Conservation (phyloP, 768 basidiomycete genomes). For the Lentinula edodes region DNA sequence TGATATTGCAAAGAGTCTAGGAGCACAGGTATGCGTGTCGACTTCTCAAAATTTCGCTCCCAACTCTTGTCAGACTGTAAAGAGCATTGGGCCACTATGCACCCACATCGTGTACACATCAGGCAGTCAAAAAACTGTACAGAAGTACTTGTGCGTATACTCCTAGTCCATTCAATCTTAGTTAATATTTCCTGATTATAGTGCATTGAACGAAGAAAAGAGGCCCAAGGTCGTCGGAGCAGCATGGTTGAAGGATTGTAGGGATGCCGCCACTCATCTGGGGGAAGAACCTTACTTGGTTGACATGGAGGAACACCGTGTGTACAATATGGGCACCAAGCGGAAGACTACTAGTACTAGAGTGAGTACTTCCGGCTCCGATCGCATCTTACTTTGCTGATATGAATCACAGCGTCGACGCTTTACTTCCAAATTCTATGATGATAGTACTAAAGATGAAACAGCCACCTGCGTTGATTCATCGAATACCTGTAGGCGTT, state of each 20-base stretch:
- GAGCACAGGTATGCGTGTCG: not conserved
- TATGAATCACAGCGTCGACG: too few species aligned
- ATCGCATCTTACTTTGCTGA: too few species aligned
- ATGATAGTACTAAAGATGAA: too few species aligned
- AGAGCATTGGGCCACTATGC: not conserved
- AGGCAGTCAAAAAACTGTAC: not conserved
- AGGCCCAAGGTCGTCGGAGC: not conserved
- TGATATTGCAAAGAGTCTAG: not conserved
- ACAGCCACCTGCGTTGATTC: too few species aligned
- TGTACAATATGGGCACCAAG: too few species aligned
- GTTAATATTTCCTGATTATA: not conserved
- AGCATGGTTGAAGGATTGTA: not conserved
- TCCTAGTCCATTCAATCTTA: not conserved
- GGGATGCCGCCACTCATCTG: not conserved
- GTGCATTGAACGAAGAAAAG: not conserved
- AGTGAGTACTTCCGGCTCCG: too few species aligned
- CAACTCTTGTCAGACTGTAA: not conserved
- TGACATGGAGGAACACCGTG: not conserved
- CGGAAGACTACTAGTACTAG: too few species aligned
- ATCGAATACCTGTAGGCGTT: too few species aligned
- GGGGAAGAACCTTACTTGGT: not conserved
- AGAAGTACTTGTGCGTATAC: not conserved
- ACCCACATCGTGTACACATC: not conserved
- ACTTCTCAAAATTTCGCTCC: not conserved
- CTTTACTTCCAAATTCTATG: too few species aligned